Percentiles rank a stretch among this genome's conserved stretches.
Evolutionary conservation across 1,284 basidiomycete genomes (phyloP).

Genomic region (Malassezia restricta): DNA sequence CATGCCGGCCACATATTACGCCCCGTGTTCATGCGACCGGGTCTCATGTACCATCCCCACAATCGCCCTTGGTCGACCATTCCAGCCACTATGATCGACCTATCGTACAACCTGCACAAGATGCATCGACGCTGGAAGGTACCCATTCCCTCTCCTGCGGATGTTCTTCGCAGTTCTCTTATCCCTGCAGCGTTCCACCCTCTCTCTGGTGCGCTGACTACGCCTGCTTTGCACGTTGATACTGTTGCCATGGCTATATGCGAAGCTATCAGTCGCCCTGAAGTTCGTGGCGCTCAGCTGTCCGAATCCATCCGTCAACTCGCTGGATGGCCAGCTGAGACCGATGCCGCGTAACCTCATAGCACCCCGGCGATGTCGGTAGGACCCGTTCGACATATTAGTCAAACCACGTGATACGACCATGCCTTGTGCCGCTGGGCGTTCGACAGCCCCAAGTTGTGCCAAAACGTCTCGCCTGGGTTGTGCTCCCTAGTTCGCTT

Average conservation of each 20-base stretch:
- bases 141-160: slow-evolving; percentile 57
- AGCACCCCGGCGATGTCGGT: too few relatives aligned
- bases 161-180: slow-evolving; percentile 18
- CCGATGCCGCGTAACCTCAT: background rate
- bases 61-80: slow-evolving; percentile 74
- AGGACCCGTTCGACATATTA: too few relatives aligned
- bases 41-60: slow-evolving; percentile 90
- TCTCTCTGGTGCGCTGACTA: slow-evolving; percentile 62
- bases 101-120: slow-evolving; percentile 46
- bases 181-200: slow-evolving; percentile 50
- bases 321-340: slow-evolving; percentile 22
- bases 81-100: slow-evolving; percentile 68
- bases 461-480: too few relatives aligned
- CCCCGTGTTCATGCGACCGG: slow-evolving; percentile 13
- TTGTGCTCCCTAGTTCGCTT: too few relatives aligned
- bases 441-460: background rate
- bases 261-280: slow-evolving; percentile 48
- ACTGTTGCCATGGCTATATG: slow-evolving; percentile 79
- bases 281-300: slow-evolving; percentile 22
- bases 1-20: slow-evolving; percentile 12
- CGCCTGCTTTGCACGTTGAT: slow-evolving; percentile 86
- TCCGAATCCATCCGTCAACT: slow-evolving; percentile 24
- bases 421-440: background rate
- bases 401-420: too few relatives aligned
- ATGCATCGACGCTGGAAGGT: slow-evolving; percentile 17